phyloP scores from a whole-genome alignment of 305 asterid genomes.

The Fraxinus paxiana region DNA sequence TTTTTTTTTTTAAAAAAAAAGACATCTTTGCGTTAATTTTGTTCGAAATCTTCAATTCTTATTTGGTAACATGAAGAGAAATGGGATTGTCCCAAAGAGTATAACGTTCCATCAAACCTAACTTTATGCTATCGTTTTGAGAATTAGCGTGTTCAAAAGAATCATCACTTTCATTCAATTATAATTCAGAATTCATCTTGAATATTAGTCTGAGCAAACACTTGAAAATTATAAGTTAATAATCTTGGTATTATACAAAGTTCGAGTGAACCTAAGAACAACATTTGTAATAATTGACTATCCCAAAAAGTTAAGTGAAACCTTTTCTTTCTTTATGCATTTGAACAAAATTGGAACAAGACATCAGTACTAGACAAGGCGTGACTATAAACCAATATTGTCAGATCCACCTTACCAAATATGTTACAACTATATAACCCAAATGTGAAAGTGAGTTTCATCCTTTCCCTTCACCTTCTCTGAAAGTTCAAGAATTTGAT shows the following conservation, averaged over 20 bases:
- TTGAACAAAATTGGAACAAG: neutral
- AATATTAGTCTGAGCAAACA: neutral
- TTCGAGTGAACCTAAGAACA: neutral
- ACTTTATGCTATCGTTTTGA: neutral
- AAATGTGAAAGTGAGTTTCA: neutral
- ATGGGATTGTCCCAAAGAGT: neutral
- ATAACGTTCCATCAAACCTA: neutral
- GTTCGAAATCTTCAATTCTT: too few relatives aligned
- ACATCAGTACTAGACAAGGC: neutral
- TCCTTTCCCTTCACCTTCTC: constrained; percentile 39
- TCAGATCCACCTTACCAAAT: neutral
- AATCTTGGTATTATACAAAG: neutral
- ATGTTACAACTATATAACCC: neutral
- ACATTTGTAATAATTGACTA: neutral
- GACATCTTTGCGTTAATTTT: too few relatives aligned
- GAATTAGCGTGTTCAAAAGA: neutral
- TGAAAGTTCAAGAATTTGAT: constrained; percentile 69
- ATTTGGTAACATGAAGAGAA: neutral
- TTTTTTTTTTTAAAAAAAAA: too few relatives aligned
- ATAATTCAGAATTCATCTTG: neutral
- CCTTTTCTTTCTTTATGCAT: neutral
- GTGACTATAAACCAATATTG: neutral
- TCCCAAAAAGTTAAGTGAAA: neutral
- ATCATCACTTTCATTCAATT: neutral
- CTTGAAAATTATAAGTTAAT: neutral